Conservation (phyloP, 2,329 filamentous ascomycete species). For the Rhynchosporium secalis region DNA sequence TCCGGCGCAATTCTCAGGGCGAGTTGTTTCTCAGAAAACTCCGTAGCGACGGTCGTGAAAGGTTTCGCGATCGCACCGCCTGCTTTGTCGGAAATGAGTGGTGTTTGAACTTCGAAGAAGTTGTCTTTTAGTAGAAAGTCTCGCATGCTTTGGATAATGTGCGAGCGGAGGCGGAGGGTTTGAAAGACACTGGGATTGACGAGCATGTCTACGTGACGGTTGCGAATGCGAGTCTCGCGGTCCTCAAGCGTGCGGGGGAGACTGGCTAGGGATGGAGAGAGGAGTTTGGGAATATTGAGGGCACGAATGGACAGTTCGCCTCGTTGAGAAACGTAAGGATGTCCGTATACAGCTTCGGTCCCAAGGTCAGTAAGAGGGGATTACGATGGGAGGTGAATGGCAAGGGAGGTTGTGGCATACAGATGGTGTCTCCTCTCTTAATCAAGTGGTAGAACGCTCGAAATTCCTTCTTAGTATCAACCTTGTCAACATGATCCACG, state of each 20-base stretch:
- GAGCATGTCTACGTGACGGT: slow-evolving; percentile 84
- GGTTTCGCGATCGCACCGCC: slow-evolving; percentile 87
- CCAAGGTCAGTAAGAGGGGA: slow-evolving; percentile 22
- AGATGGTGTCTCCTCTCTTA: slow-evolving; percentile 80
- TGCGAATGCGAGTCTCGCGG: slow-evolving; percentile 69
- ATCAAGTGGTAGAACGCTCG: slow-evolving; percentile 65
- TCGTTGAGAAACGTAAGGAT: slow-evolving; percentile 61
- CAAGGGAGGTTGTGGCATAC: slow-evolving; percentile 52
- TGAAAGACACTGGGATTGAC: slow-evolving; percentile 69
- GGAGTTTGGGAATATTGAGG: slow-evolving; percentile 64
- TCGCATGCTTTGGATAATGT: slow-evolving; percentile 72
- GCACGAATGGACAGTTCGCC: slow-evolving; percentile 77
- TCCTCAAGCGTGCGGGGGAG: slow-evolving; percentile 71
- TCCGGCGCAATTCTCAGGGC: slow-evolving; percentile 89
- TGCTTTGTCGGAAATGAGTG: slow-evolving; percentile 77
- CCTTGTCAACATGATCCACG: slow-evolving; percentile 37
- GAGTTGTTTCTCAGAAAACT: slow-evolving; percentile 70
- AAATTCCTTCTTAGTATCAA: slow-evolving; percentile 47
- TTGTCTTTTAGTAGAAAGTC: slow-evolving; percentile 68
- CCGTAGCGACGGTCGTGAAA: slow-evolving; percentile 77
- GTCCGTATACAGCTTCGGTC: slow-evolving; percentile 61
- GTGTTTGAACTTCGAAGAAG: slow-evolving; percentile 89
- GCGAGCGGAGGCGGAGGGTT: slow-evolving; percentile 70
- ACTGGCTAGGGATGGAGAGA: slow-evolving; percentile 77
- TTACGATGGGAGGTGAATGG: background rate